These are phyloP conservation scores for Apiospora hydei DNA, from an alignment of 2,329 filamentous ascomycete genomes.

Conservation along the genomic window DNA sequence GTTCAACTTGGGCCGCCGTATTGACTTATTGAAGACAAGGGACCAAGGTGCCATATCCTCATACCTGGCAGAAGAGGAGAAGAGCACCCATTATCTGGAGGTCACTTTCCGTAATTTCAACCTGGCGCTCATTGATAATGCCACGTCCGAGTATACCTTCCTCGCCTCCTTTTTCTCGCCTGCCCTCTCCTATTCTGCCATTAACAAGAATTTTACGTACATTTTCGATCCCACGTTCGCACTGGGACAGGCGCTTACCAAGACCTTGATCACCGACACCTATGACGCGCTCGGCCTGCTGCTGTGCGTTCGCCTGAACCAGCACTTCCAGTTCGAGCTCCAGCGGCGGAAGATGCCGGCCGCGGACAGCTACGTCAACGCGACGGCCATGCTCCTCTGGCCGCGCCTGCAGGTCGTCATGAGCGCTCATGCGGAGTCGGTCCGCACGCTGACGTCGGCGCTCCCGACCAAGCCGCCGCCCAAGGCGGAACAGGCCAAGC, in stretches of 20 bases:
- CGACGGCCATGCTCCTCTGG: slow-evolving; percentile 95
- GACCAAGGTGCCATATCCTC: slow-evolving; percentile 82
- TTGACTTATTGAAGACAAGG: slow-evolving; percentile 79
- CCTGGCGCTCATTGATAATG: slow-evolving; percentile 90
- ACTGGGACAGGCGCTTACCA: slow-evolving; percentile 81
- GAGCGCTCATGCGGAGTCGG: slow-evolving; percentile 89
- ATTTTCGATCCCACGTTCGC: slow-evolving; percentile 91
- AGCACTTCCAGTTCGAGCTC: slow-evolving; percentile 92
- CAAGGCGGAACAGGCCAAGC: slow-evolving; percentile 61
- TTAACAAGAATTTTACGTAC: slow-evolving; percentile 83
- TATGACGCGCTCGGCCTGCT: slow-evolving; percentile 87
- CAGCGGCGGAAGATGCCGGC: slow-evolving; percentile 90
- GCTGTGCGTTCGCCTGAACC: slow-evolving; percentile 91
- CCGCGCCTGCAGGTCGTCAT: slow-evolving; percentile 93
- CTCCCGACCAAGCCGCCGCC: slow-evolving; percentile 56
- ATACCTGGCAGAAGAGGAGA: slow-evolving; percentile 90
- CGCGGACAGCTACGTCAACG: slow-evolving; percentile 91
- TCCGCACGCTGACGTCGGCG: slow-evolving; percentile 68
- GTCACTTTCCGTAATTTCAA: slow-evolving; percentile 94
- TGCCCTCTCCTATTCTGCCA: slow-evolving; percentile 74
- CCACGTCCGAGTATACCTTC: slow-evolving; percentile 93
- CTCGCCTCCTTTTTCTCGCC: slow-evolving; percentile 89
- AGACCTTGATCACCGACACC: slow-evolving; percentile 75
- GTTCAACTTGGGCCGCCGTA: slow-evolving; percentile 85
- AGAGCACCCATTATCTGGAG: slow-evolving; percentile 85